phyloP scores from a whole-genome alignment of 768 basidiomycete species.

The Psilocybe tampanensis region DNA sequence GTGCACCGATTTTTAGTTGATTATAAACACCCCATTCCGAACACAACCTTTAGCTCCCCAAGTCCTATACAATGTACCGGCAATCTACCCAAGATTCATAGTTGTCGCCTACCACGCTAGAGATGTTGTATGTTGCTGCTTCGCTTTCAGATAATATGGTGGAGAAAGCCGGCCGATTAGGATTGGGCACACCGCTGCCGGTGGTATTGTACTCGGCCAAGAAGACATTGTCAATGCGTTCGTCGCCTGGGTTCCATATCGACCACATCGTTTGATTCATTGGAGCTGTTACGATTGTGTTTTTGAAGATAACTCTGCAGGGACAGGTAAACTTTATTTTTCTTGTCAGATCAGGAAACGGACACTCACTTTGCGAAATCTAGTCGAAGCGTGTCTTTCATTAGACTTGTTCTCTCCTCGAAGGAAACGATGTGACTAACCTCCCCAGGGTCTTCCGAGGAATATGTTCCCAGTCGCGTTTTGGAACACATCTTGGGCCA shows the following conservation, averaged over 20 bases:
- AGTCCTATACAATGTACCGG: slow-evolving; percentile 15
- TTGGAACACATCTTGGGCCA: slow-evolving; percentile 5
- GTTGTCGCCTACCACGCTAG: slow-evolving; percentile 45
- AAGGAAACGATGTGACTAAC: neutral
- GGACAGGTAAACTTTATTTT: neutral
- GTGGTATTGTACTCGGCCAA: slow-evolving; percentile 48
- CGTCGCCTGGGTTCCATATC: slow-evolving; percentile 40
- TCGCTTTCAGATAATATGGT: slow-evolving; percentile 34
- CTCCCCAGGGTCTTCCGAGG: slow-evolving; percentile 16
- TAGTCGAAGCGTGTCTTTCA: neutral
- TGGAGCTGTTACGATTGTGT: slow-evolving; percentile 40
- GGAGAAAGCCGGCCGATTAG: slow-evolving; percentile 39
- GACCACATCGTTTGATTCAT: slow-evolving; percentile 47
- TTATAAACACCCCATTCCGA: neutral
- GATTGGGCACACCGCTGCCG: slow-evolving; percentile 35
- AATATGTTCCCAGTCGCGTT: slow-evolving; percentile 8
- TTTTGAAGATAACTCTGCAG: slow-evolving; percentile 29
- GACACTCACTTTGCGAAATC: slow-evolving; percentile 14
- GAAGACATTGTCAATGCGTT: slow-evolving; percentile 41
- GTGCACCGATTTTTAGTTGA: neutral
- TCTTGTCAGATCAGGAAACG: too few relatives aligned
- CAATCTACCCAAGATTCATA: slow-evolving; percentile 38
- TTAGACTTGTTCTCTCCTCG: too few relatives aligned
- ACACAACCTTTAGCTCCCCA: neutral
- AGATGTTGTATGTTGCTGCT: slow-evolving; percentile 37